phyloP scores from a whole-genome alignment of 2,329 filamentous ascomycete species.

The Aspergillus brasiliensis region DNA sequence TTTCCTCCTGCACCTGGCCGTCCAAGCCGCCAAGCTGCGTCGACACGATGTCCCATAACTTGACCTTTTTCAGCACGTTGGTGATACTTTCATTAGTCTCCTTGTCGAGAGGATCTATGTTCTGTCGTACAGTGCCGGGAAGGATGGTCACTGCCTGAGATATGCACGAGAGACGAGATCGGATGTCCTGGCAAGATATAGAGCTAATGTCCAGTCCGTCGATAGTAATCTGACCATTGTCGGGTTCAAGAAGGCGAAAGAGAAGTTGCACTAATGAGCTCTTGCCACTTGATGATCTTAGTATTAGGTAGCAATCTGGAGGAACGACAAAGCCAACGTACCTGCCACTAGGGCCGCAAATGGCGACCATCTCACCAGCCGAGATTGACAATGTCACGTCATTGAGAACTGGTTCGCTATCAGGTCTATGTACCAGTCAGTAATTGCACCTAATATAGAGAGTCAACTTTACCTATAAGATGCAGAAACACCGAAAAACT shows the following conservation, averaged over 20 bases:
- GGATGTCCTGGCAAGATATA: not conserved
- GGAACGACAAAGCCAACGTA: not conserved
- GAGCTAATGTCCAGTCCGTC: not conserved
- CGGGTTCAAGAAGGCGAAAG: not conserved
- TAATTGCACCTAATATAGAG: not conserved
- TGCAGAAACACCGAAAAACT: constrained; percentile 8
- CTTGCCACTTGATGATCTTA: not conserved
- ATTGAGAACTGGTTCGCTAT: constrained; percentile 15
- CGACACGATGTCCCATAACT: constrained; percentile 7
- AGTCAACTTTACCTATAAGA: not conserved
- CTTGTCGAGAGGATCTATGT: not conserved
- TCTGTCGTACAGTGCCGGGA: not conserved
- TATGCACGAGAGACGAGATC: not conserved
- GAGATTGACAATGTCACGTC: constrained; percentile 24
- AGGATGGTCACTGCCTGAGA: not conserved
- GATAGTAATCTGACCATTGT: not conserved
- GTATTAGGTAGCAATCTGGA: not conserved
- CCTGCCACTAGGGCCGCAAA: constrained; percentile 25
- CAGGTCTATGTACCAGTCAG: not conserved
- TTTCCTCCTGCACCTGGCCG: not conserved
- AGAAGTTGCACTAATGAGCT: not conserved
- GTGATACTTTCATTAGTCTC: not conserved
- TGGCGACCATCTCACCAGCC: constrained; percentile 30
- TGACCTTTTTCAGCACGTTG: constrained; percentile 8
- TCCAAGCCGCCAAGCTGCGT: not conserved